Conservation (phyloP, 1,139 yeast genomes). For the Magnusiomyces tetraspermus region DNA sequence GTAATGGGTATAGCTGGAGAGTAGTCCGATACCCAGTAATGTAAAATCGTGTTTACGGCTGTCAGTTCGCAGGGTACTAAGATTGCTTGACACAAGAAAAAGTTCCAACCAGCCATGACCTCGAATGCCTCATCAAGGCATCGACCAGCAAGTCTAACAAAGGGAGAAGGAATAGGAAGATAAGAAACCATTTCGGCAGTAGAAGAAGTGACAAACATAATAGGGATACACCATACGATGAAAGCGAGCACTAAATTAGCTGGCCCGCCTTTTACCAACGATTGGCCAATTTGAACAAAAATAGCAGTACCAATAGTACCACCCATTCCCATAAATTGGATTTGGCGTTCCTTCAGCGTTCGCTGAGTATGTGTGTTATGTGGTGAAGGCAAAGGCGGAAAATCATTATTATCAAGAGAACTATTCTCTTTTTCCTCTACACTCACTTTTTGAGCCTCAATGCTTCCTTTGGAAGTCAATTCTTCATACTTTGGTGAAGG, state of each 20-base stretch:
- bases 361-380: conserved; percentile 7
- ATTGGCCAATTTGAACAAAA: conserved; percentile 65
- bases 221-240: conserved; percentile 49
- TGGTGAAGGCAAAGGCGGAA: conserved; percentile 12
- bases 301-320: conserved; percentile 81
- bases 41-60: conserved; percentile 67
- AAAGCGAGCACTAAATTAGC: conserved; percentile 64
- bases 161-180: conserved; percentile 63
- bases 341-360: conserved; percentile 31
- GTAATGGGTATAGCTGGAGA: conserved; percentile 33
- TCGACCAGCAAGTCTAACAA: conserved; percentile 45
- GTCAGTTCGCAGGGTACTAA: conserved; percentile 76
- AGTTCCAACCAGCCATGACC: conserved; percentile 72
- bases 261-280: conserved; percentile 66
- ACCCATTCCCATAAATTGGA: conserved; percentile 71
- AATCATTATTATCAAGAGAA: conserved; percentile 4
- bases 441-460: not conserved
- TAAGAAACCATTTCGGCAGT: conserved; percentile 80
- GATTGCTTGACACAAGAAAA: conserved; percentile 66
- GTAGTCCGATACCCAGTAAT: conserved; percentile 61
- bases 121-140: conserved; percentile 63
- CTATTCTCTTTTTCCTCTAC: not conserved
- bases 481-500: not conserved
- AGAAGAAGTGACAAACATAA: conserved; percentile 58
- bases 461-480: not conserved